Base-by-base conservation (phyloP, 2,329 filamentous ascomycete genomes). In the Claviceps monticola region DNA sequence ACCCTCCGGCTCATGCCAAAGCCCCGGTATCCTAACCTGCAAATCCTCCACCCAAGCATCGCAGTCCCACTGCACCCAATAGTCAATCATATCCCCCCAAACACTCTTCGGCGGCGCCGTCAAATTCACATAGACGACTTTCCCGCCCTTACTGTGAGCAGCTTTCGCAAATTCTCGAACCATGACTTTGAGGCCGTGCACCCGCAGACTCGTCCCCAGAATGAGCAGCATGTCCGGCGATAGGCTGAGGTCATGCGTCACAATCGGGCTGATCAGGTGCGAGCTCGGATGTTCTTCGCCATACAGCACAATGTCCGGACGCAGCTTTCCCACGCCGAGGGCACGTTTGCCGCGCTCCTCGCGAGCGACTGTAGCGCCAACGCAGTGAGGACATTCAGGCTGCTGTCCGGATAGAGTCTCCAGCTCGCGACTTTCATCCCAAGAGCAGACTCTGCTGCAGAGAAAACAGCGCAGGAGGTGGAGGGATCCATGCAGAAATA, bases 1-100 rank as follows among this genome's bases (percentile, higher is more conserved):
- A 52, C 68, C 71, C 47, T 74, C 71, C 0, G 72, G 71, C 0
- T 74, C 73, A 52, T 78, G 66, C 80, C 80, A 84, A 4, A 84
- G 67, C 47, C 75, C 73, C 1, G 79, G 76, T 52, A 82, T 74
- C 50, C 78, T 75, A 49, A 68, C 65, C 54, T 76, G 78, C 51
- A 87, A 62, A 59, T 86, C 80, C 9, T 73, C 65, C 1, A 87
- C 82, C 83, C 83, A 88, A 4, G 78, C 78, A 57, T 88, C 84
- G 54, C 83, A 87, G 59, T 87, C 83, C 82, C 82, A 86, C 56
- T 84, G 74, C 1, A 88, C 74, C 78, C 83, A 86, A 55, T 82
- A 85, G 64, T 88, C 84, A 50, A 88, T 83, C 0, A 86, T 69
- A 51, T 86, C 83, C 1, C 82, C 79, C 84, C 84, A 88, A 1